phyloP scores from a whole-genome alignment of 495 filamentous ascomycete genomes.

The Podospora sp. region DNA sequence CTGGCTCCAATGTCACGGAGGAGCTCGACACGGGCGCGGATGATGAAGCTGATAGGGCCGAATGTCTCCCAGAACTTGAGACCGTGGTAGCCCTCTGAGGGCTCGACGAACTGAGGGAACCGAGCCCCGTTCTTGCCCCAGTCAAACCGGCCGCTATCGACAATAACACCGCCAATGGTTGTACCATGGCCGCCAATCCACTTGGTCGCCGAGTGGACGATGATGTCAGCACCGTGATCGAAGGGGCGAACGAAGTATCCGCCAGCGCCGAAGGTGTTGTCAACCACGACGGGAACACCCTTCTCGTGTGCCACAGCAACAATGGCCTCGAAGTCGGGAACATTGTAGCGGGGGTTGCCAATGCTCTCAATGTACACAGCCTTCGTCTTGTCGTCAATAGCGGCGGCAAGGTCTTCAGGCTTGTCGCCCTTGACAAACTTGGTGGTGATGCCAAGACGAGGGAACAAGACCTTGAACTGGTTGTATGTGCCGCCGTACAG shows the following conservation, averaged over 20 bases:
- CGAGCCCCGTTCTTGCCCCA: constrained; percentile 87
- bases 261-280: constrained; percentile 97
- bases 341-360: constrained; percentile 94
- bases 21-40: constrained; percentile 76
- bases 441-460: constrained; percentile 82
- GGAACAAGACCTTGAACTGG: constrained; percentile 91
- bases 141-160: constrained; percentile 95
- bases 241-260: constrained; percentile 90
- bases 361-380: constrained; percentile 95
- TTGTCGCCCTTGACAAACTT: constrained; percentile 89
- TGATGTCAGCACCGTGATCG: constrained; percentile 90
- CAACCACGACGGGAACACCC: constrained; percentile 85
- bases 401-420: constrained; percentile 76
- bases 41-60: constrained; percentile 79
- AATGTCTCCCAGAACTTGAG: constrained; percentile 98
- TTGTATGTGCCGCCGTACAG: constrained; percentile 98
- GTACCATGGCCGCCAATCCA: constrained; percentile 99
- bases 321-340: constrained; percentile 86
- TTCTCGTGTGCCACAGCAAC: constrained; percentile 76
- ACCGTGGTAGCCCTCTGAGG: constrained; percentile 91
- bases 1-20: constrained; percentile 83
- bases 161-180: constrained; percentile 85
- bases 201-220: constrained; percentile 95
- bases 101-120: constrained; percentile 94
- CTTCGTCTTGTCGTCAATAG: constrained; percentile 96